Conservation (phyloP, 2,329 filamentous ascomycete genomes). For the Trichoderma citrinoviride region DNA sequence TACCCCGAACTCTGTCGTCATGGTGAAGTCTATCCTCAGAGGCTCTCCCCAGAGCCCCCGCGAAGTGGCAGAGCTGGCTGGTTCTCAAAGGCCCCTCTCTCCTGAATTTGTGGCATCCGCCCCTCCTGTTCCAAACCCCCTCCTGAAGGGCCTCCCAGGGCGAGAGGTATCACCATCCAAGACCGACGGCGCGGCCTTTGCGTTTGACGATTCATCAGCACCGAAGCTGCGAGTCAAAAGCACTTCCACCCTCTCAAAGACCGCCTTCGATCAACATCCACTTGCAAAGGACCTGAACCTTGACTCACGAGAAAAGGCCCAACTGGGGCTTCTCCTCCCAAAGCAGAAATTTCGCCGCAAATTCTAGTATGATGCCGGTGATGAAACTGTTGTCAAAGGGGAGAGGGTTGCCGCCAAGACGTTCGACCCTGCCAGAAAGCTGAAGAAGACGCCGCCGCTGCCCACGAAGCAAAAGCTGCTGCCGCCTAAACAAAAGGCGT, state of each 20-base stretch:
- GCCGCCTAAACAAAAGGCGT: neutral
- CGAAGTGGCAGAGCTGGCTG: slow-evolving; percentile 19
- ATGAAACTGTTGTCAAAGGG: slow-evolving; percentile 26
- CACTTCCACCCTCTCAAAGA: slow-evolving; percentile 36
- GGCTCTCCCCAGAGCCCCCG: slow-evolving; percentile 19
- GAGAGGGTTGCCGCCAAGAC: slow-evolving; percentile 1
- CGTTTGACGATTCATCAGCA: slow-evolving; percentile 34
- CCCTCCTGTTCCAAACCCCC: slow-evolving; percentile 41
- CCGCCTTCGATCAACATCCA: slow-evolving; percentile 39
- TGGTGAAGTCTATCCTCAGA: slow-evolving; percentile 14
- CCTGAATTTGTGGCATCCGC: slow-evolving; percentile 13
- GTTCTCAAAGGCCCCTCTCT: slow-evolving; percentile 6
- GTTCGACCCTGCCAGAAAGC: neutral
- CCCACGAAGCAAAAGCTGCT: slow-evolving; percentile 2
- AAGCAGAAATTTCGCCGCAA: slow-evolving; percentile 35
- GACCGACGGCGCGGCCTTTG: slow-evolving; percentile 38
- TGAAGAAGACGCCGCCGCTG: neutral
- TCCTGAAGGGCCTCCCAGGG: slow-evolving; percentile 40
- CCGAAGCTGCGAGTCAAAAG: slow-evolving; percentile 32
- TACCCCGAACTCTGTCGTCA: slow-evolving; percentile 4
- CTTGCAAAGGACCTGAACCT: slow-evolving; percentile 34
- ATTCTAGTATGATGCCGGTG: slow-evolving; percentile 41
- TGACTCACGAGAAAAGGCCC: slow-evolving; percentile 30
- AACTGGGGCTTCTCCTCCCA: slow-evolving; percentile 37
- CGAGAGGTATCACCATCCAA: slow-evolving; percentile 40